These are phyloP conservation scores for Sclerotinia subarctica DNA, from an alignment of 2,329 filamentous ascomycete species.

Conservation along the genomic window DNA sequence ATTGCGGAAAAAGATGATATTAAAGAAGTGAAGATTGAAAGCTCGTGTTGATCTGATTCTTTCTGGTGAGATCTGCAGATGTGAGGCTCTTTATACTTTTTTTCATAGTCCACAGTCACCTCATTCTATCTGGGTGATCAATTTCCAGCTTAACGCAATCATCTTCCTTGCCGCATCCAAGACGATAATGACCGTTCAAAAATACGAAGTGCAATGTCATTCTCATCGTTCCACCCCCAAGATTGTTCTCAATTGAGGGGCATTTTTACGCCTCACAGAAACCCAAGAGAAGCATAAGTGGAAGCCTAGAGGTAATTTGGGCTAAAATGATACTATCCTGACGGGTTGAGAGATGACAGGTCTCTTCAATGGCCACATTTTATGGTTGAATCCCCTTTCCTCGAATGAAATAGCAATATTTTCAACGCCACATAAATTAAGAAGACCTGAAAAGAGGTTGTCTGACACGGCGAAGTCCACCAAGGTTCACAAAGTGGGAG, in stretches of 20 bases:
- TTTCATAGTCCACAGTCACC: neutral
- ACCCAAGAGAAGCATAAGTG: neutral
- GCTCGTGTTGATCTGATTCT: neutral
- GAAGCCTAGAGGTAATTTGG: neutral
- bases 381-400: neutral
- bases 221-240: neutral
- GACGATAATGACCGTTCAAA: neutral
- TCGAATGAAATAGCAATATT: neutral
- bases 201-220: neutral
- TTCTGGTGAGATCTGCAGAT: neutral
- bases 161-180: neutral
- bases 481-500: neutral
- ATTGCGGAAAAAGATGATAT: neutral
- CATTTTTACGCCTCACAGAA: neutral
- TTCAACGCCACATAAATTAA: slow-evolving; percentile 5
- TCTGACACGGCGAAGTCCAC: neutral
- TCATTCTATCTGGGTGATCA: neutral
- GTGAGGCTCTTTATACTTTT: neutral
- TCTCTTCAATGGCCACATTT: neutral
- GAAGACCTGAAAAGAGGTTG: neutral
- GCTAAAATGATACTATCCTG: neutral
- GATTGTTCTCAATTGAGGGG: neutral
- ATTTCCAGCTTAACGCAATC: neutral
- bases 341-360: neutral
- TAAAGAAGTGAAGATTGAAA: neutral